Evolutionary conservation across 2,329 filamentous ascomycete genomes (phyloP), one percentile per base, ranked within the genome.

Genomic region (Botrytis fabae): DNA sequence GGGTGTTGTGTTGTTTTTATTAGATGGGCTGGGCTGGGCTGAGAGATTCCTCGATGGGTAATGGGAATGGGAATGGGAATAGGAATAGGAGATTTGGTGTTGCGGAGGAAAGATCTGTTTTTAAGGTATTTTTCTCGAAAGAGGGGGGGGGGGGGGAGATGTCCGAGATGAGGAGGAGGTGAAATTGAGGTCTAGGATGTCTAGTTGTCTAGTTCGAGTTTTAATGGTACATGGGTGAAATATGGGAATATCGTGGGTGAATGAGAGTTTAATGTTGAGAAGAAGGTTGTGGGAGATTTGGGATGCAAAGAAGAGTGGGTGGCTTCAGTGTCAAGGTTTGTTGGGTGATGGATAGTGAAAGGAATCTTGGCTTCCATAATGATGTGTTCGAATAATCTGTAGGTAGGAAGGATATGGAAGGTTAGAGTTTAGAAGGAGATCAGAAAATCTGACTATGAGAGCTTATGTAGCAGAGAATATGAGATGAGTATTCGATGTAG

Each of bases 121-220:
- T 4, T 8, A 18, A 25, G 7, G 14, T 28, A 25, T 14, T 12
- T 22, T n/a, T n/a, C 10, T 54, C 14, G 46, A 22, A 18, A 3
- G 18, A 1, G 32, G 16, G 18, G 4, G 32, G 16, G 25, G 6
- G 1, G 8, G 16, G 2, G 4, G 14, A 0, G 32, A 28, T 16
- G 54, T 59, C 20, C 54, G 5, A 4, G 54, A 28, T 16, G 28
- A 14, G 14, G 28, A 14, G 14, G 54, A 32, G 25, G 14, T 16
- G 8, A 22, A 38, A 4, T 16, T 42, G 60, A 42, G 35, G 20
- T n/a, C 7, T 22, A 42, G 40, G 25, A 42, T 62, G 22, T 40
- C 25, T 38, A 42, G 60, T n/a, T 62, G 22, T 40, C 25, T 38
- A 42, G 60, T n/a, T 62, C 22, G 3, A 62, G 35, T 35, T 42